phyloP scores from a whole-genome alignment of 2,329 filamentous ascomycete genomes.

The Neurospora sp. region DNA sequence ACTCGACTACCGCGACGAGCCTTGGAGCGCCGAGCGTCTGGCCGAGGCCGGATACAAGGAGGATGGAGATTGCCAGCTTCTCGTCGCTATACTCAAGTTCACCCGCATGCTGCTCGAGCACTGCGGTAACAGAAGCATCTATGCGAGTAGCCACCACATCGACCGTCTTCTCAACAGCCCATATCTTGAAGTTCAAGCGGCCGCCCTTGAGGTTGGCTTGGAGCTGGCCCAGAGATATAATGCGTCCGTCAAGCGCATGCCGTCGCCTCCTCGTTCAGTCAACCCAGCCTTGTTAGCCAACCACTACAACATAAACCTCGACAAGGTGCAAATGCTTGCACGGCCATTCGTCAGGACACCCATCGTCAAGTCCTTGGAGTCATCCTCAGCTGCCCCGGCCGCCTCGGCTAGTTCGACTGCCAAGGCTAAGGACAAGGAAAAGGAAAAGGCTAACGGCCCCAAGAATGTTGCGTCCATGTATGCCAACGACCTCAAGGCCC shows the following conservation, averaged over 20 bases:
- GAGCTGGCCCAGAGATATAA: slow-evolving; percentile 89
- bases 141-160: slow-evolving; percentile 83
- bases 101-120: slow-evolving; percentile 84
- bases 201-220: slow-evolving; percentile 69
- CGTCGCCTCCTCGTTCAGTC: slow-evolving; percentile 54
- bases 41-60: slow-evolving; percentile 51
- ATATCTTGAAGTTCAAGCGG: slow-evolving; percentile 66
- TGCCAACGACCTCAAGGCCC: slow-evolving; percentile 73
- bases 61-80: slow-evolving; percentile 71
- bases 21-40: slow-evolving; percentile 38
- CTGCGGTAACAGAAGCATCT: slow-evolving; percentile 93
- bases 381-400: slow-evolving; percentile 35
- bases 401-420: slow-evolving; percentile 44
- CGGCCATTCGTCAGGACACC: slow-evolving; percentile 70
- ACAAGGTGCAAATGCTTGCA: slow-evolving; percentile 76
- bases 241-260: slow-evolving; percentile 70
- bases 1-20: slow-evolving; percentile 39
- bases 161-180: slow-evolving; percentile 85
- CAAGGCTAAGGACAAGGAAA: slow-evolving; percentile 69
- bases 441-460: slow-evolving; percentile 10
- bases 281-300: slow-evolving; percentile 68
- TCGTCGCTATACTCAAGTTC: slow-evolving; percentile 75
- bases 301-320: slow-evolving; percentile 72
- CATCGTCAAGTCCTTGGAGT: slow-evolving; percentile 32
- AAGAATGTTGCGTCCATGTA: slow-evolving; percentile 52